Base-by-base conservation (phyloP, 257 asterid genomes). In the Petrea volubilis region DNA sequence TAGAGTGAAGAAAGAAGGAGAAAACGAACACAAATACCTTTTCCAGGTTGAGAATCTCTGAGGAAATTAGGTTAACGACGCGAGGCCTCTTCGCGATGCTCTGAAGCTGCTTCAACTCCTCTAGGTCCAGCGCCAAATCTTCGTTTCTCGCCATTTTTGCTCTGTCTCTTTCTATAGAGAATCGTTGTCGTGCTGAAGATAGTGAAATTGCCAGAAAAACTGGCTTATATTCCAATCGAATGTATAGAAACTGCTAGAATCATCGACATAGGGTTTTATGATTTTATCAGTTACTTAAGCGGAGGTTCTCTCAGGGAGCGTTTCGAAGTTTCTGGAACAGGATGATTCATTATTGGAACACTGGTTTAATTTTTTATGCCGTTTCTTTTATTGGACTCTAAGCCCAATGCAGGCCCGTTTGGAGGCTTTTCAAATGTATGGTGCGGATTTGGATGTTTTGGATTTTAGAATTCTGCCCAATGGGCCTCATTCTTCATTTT, bases 61-160 rank as follows among this genome's bases (percentile, higher is more conserved):
- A 50, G 13, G 93, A 87, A 60, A 93, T 78, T 8, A 91, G 90
- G 52, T 97, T 84, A 51, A 81, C 75, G 57, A 91, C 82, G 23
- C 90, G 90, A 33, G 96, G 96, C 57, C 96, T 85, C 78, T 89
- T 93, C 1, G 97, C 96, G 47, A 91, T 84, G 83, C 77, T 77
- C 23, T 85, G 96, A 24, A 93, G 96, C 41, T 85, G 91, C 77
- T 81, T 89, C 84, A 93, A 63, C 69, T 93, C 98, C 71, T 84
- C 93, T 80, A 93, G 74, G 58, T 93, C 98, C 82, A 89, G 69
- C 11, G 86, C 82, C 38, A 86, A 67, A 51, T 87, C 96, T 8
- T 84, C 89, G 18, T 24, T 51, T 70, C 68, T 60, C 36, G 80
- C 83, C 89, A 84, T 86, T 78, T 51, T n/a, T 15, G 11, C 18